Evolutionary conservation across 169 alveolate genomes (phyloP).

Genomic region (Plasmodium vinckei): DNA sequence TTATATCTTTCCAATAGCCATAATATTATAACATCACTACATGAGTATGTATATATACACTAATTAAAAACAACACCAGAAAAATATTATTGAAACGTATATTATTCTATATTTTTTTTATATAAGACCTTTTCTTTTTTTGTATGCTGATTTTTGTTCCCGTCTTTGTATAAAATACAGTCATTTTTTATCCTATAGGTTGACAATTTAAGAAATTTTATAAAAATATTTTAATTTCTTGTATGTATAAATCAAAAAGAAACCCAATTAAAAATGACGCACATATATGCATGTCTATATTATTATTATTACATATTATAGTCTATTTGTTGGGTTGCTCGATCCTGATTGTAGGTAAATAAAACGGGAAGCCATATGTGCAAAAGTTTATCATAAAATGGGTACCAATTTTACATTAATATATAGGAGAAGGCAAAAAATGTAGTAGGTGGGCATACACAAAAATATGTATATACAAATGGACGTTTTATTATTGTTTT

Average conservation of each 20-base stretch:
- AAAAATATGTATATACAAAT: background rate
- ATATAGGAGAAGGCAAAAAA: background rate
- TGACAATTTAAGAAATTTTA: background rate
- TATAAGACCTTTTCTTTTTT: conserved; percentile 41
- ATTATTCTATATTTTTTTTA: no score
- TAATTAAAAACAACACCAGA: no score
- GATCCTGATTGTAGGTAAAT: conserved; percentile 36
- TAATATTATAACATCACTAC: no score
- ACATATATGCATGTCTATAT: background rate
- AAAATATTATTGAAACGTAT: no score
- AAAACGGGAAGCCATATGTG: background rate
- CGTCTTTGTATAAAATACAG: conserved; percentile 17
- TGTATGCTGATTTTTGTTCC: conserved; percentile 28
- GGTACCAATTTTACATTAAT: background rate
- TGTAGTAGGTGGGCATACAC: background rate
- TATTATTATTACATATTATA: conserved; percentile 11
- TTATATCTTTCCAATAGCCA: no score
- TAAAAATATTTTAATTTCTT: background rate
- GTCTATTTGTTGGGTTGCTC: conserved; percentile 36
- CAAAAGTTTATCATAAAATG: background rate
- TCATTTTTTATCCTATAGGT: conserved; percentile 24
- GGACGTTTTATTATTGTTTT: conserved; percentile 1
- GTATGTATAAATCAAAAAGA: background rate
- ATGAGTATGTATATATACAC: no score
- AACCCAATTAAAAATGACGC: background rate